Evolutionary conservation across 2,329 filamentous ascomycete species (phyloP).

Genomic region (Tolypocladium pustulatum): DNA sequence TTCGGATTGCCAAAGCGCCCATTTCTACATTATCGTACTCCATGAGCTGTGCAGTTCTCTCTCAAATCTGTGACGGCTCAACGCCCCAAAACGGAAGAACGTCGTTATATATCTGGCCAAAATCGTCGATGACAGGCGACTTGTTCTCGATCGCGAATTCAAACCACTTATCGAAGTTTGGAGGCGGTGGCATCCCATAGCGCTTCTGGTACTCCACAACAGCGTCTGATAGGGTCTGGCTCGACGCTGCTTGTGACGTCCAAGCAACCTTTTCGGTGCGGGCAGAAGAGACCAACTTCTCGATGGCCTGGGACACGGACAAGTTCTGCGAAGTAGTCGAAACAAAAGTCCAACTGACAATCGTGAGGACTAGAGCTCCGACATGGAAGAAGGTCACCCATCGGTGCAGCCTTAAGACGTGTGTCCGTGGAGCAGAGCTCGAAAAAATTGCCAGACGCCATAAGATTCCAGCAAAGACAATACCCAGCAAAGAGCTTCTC

Average conservation of each 20-base stretch:
- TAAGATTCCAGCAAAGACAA: not conserved
- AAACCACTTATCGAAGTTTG: slow-evolving; percentile 73
- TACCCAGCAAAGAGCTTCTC: not conserved
- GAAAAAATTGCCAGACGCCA: slow-evolving; percentile 1
- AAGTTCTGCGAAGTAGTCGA: not conserved
- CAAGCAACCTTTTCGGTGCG: slow-evolving; percentile 5
- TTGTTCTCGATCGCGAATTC: slow-evolving; percentile 52
- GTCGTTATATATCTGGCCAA: slow-evolving; percentile 61
- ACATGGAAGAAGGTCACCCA: slow-evolving; percentile 8
- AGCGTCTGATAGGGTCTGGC: slow-evolving; percentile 16
- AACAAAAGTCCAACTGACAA: not conserved
- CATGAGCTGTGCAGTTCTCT: slow-evolving; percentile 28
- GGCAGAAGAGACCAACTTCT: slow-evolving; percentile 6
- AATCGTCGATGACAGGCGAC: slow-evolving; percentile 65
- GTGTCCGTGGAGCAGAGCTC: not conserved
- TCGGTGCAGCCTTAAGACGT: not conserved
- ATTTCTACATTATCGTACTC: slow-evolving; percentile 24
- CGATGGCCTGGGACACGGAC: slow-evolving; percentile 4
- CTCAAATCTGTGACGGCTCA: slow-evolving; percentile 51
- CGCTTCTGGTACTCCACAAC: slow-evolving; percentile 31
- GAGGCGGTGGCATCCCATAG: slow-evolving; percentile 56
- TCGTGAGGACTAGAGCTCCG: slow-evolving; percentile 2
- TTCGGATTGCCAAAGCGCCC: slow-evolving; percentile 42
- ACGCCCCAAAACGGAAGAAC: slow-evolving; percentile 71
- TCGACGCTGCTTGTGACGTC: slow-evolving; percentile 9